Evolutionary conservation across 192 early-diverging fungal genomes (phyloP).

Genomic region (Geosiphon pyriformis): DNA sequence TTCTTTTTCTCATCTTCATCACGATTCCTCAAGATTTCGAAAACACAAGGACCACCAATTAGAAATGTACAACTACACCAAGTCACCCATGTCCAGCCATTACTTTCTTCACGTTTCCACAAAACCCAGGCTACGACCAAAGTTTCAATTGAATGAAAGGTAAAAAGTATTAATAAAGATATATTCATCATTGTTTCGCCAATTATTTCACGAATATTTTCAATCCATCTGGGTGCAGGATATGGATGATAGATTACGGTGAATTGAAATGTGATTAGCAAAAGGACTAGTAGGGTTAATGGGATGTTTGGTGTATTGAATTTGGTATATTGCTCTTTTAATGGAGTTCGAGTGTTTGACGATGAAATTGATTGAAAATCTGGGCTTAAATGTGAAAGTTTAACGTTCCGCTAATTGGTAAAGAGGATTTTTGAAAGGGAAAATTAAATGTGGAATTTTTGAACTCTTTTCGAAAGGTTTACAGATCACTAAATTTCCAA

Average conservation of each 20-base stretch:
- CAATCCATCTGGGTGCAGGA: neutral
- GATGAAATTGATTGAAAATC: too few relatives aligned
- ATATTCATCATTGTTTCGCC: neutral
- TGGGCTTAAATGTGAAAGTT: too few relatives aligned
- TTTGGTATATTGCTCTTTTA: constrained; percentile 5
- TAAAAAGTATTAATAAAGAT: neutral
- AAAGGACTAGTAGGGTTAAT: neutral
- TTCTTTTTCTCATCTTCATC: too few relatives aligned
- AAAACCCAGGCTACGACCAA: constrained; percentile 21
- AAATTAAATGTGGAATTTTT: too few relatives aligned
- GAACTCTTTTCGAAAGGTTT: too few relatives aligned
- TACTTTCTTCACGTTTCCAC: constrained; percentile 28
- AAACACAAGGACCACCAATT: constrained; percentile 28
- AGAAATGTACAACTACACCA: constrained; percentile 31
- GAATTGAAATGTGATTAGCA: neutral
- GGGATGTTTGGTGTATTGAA: neutral
- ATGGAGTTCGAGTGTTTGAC: constrained; percentile 25
- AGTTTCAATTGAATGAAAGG: constrained; percentile 29
- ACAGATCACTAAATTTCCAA: too few relatives aligned
- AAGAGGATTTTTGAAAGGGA: too few relatives aligned
- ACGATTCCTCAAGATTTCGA: too few relatives aligned
- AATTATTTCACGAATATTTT: constrained; percentile 4
- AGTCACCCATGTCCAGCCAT: constrained; percentile 21
- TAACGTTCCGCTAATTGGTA: too few relatives aligned
- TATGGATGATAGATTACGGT: constrained; percentile 15